Base-by-base conservation (phyloP, 106 monocot genomes). In the Acanthochlamys bracteata region DNA sequence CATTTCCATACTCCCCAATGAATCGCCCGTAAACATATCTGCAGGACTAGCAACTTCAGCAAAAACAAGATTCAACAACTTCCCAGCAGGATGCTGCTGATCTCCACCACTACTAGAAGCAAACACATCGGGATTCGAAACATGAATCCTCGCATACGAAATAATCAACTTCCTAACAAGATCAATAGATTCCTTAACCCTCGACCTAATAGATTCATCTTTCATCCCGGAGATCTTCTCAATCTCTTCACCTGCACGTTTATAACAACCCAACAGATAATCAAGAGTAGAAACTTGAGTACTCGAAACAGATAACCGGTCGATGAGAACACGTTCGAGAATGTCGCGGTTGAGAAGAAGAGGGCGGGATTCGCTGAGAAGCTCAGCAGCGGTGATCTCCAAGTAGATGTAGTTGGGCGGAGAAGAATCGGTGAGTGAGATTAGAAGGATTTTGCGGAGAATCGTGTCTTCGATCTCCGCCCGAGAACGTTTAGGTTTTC, bases 401-500 rank as follows among this genome's bases (percentile, higher is more conserved):
- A 95, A 71, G 75, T 90, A 85, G 46, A 66, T 74, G 69, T 84
- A 13, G 21, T 59, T 51, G 7, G 43, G 43, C 43, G 43, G 43
- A 20, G 13, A 63, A 12, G 60, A 64, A 0, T 47, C 65, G 22
- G 76, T 46, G 57, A 91, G 80, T 22, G 85, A 55, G 65, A 91
- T 66, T 63, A 83, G 65, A 78, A 96, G 78, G 75, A 96, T 85
- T 72, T 91, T 91, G 58, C 96, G 91, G 72, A 91, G 78, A 66
- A 96, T 83, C 60, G 90, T 83, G 91, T 96, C 96, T 65, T 96
- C 96, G 75, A 91, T 83, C 85, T 96, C 96, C 46, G 69, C 82
- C 8, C 75, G 85, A 0, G 80, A 67, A 39, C 90, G 75, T 67
- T 82, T 79, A 20, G 95, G 87, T 46, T 85, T 86, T 56, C 13